Base-by-base conservation (phyloP, 768 basidiomycete genomes). In the Boletellus emodensis region DNA sequence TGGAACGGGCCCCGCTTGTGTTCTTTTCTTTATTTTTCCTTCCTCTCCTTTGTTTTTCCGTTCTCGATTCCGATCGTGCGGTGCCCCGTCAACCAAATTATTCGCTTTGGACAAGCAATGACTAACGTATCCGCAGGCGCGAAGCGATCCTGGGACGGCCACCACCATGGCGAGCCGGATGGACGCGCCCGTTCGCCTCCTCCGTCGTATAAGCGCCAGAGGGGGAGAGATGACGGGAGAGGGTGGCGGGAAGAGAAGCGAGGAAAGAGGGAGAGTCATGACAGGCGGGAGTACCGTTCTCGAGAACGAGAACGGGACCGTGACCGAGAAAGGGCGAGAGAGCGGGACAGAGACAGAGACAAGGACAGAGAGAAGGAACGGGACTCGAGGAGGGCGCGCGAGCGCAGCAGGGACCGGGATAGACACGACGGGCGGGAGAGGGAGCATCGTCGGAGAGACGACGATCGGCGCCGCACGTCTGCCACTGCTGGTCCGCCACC, bases 51-150 rank as follows among this genome's bases (percentile, higher is more conserved):
- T 44, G 32, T 11, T 47, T 26, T 48, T 51, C n/a, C 40, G 49
- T 50, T 39, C 41, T 43, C 42, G 55, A 53, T 52, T 52, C 35
- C 72, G 69, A 85, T 86, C 85, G 84, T 87, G 85, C 84, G 85
- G 85, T 84, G 79, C 79, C 75, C 78, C 75, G 83, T 85, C 85
- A 84, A 76, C 76, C 78, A 77, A 78, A 71, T 77, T 60, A 51
- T 55, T 53, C 48, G 40, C 56, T 50, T 57, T 30, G 59, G 65
- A 45, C 61, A 48, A 56, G 62, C 80, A 55, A 78, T 89, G 85
- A 82, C 87, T 89, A 87, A 90, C 80, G 71, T 82, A 66, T 75
- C 83, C 76, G 78, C 87, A 89, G 87, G 87, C 77, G 75, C 78
- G 68, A 90, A 90, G 84, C 85, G 87, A 70, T 72, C 83, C 56